Base-by-base conservation (phyloP, 1,284 basidiomycete genomes). In the Papiliotrema nemorosa region DNA sequence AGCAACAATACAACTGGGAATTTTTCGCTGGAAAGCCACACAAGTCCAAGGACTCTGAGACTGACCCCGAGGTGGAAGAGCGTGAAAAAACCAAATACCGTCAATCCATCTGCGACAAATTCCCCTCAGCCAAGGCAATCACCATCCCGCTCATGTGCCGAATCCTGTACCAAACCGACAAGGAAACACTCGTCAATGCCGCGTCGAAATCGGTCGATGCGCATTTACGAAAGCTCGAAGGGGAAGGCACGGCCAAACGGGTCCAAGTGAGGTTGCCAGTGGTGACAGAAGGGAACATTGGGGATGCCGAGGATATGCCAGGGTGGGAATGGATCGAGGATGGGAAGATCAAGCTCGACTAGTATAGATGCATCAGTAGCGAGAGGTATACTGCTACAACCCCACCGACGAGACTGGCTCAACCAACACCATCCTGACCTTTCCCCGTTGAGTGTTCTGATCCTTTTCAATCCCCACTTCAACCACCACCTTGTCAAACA, bases 381-480 rank as follows among this genome's bases (percentile, higher is more conserved):
- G n/a, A n/a, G n/a, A n/a, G n/a, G n/a, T n/a, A n/a, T n/a, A n/a
- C n/a, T n/a, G n/a, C 42, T 59, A 74, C 55, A 75, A 50, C 10
- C 52, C 55, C 29, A 62, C 63, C 10, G 72, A 73, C 40, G 53
- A 60, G 13, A 72, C 67, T 2, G 72, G 72, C 29, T 55, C 59
- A 9, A 70, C 63, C 54, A 72, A 49, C 13, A 59, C 51, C 70
- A 72, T 72, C 60, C 86, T 89, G 7, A 96, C 91, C 62, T 86
- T 86, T 10, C 90, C 91, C 50, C 94, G 79, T 72, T 96, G 90
- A 7, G 93, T 97, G 63, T 92, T 94, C 66, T 81, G 84, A 71
- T 98, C 93, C 78, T 93, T 96, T 72, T 94, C 90, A 3, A 97
- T 89, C 48, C 87, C 84, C 44, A 98, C 88, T 62, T 84, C 82